These are phyloP conservation scores for Russula brevipes DNA, from an alignment of 768 basidiomycete genomes.

Conservation along the genomic window DNA sequence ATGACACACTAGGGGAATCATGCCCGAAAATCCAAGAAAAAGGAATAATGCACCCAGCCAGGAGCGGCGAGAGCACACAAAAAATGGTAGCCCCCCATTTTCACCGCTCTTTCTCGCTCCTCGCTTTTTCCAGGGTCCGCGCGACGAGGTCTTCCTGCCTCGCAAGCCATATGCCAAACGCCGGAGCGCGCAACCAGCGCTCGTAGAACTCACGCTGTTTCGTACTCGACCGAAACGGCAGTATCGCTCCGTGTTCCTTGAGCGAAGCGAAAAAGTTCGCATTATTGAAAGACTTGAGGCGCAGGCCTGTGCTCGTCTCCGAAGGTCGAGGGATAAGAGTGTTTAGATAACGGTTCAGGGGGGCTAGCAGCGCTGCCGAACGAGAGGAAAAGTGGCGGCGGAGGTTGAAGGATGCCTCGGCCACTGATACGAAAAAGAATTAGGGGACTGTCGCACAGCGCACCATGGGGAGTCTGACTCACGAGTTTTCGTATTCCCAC, in stretches of 20 bases:
- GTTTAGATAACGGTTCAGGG: constrained; percentile 87
- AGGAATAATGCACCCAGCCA: background rate
- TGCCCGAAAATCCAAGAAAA: background rate
- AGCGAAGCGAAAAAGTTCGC: constrained; percentile 67
- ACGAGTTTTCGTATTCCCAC: constrained; percentile 48
- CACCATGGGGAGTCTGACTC: constrained; percentile 31
- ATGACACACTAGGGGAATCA: background rate
- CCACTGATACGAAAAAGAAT: constrained; percentile 37
- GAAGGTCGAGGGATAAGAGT: constrained; percentile 73
- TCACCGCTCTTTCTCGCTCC: background rate
- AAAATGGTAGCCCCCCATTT: background rate
- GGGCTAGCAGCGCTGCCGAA: constrained; percentile 81
- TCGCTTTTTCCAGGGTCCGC: constrained; percentile 39
- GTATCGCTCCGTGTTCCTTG: constrained; percentile 58
- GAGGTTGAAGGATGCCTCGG: constrained; percentile 58
- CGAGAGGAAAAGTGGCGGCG: constrained; percentile 80
- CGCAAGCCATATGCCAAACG: constrained; percentile 77
- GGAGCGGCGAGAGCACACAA: background rate
- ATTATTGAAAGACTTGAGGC: constrained; percentile 67
- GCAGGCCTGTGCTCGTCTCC: constrained; percentile 36
- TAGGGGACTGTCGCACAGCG: background rate
- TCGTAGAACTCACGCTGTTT: constrained; percentile 73
- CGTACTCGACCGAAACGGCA: constrained; percentile 67
- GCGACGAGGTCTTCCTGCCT: constrained; percentile 69
- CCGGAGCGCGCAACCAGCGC: constrained; percentile 66